A percentile compares a stretch with the other conserved stretches of the same genome.
These are phyloP conservation scores for Ophiostoma australiae DNA, from an alignment of 2,329 filamentous ascomycete species.

Conservation along the genomic window DNA sequence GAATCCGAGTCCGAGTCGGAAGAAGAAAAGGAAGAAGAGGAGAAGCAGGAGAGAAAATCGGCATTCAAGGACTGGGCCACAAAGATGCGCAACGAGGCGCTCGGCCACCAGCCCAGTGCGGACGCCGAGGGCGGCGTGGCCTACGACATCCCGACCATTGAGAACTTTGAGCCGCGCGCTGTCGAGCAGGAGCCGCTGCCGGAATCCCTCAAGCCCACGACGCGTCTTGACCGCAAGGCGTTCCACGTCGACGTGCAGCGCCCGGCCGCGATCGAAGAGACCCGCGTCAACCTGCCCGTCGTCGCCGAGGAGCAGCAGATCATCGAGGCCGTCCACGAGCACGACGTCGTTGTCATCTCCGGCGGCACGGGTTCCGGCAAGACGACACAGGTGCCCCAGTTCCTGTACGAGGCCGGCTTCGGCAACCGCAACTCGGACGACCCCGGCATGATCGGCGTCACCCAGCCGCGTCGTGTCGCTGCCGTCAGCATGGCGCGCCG, in stretches of 20 bases:
- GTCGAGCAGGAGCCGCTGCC: constrained; percentile 68
- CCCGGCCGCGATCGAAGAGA: constrained; percentile 67
- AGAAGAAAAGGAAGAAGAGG: constrained; percentile 29
- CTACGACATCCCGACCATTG: constrained; percentile 51
- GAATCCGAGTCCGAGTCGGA: constrained; percentile 23
- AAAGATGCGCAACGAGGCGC: constrained; percentile 75
- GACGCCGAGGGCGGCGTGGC: constrained; percentile 27
- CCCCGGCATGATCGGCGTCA: constrained; percentile 80
- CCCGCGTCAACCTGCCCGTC: constrained; percentile 75
- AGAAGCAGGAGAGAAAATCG: constrained; percentile 35
- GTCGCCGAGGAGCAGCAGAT: constrained; percentile 94
- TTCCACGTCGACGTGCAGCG: constrained; percentile 70
- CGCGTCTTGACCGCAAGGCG: constrained; percentile 61
- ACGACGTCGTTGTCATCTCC: constrained; percentile 84
- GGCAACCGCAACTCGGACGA: constrained; percentile 68
- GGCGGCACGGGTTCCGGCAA: constrained; percentile 96
- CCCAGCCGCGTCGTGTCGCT: constrained; percentile 89
- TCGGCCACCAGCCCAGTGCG: constrained; percentile 56
- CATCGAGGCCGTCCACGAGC: constrained; percentile 95
- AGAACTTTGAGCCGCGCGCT: constrained; percentile 61
- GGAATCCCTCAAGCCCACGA: constrained; percentile 57
- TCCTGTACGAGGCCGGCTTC: constrained; percentile 72
- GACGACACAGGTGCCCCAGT: constrained; percentile 95
- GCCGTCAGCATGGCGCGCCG: constrained; percentile 95
- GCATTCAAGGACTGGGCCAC: constrained; percentile 95